Evolutionary conservation across 371 early-diverging fungal genomes (phyloP).

Genomic region (Nematocida parisii): DNA sequence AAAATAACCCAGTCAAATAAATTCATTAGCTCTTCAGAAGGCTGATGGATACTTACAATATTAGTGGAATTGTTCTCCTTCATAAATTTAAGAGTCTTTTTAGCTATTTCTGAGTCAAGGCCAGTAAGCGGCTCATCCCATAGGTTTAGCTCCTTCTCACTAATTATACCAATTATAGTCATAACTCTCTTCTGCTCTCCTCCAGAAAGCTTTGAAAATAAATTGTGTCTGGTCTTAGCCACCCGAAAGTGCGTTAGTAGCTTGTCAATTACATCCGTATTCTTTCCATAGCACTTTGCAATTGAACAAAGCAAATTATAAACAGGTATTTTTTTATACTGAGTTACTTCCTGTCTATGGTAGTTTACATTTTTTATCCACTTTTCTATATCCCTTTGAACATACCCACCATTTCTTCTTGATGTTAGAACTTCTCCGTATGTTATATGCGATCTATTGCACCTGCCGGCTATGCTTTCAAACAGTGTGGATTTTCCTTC

Average conservation of each 20-base stretch:
- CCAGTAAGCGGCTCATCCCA: conserved; percentile 66
- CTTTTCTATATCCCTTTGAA: neutral
- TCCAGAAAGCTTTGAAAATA: conserved; percentile 43
- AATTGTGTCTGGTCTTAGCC: conserved; percentile 14
- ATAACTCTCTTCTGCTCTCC: conserved; percentile 65
- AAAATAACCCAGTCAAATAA: conserved; percentile 72
- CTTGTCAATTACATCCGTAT: neutral
- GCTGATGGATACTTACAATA: conserved; percentile 17
- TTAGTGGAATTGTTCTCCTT: conserved; percentile 58
- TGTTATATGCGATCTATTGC: conserved; percentile 7
- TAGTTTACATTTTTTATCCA: conserved; percentile 21
- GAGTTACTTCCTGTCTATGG: conserved; percentile 15
- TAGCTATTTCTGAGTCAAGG: conserved; percentile 62
- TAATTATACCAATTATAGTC: conserved; percentile 52
- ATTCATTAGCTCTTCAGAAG: conserved; percentile 48
- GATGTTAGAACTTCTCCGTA: neutral
- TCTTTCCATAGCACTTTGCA: conserved; percentile 23
- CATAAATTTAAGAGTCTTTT: conserved; percentile 71
- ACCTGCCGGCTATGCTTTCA: conserved; percentile 23
- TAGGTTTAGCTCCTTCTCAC: conserved; percentile 51
- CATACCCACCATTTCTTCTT: neutral
- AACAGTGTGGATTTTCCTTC: conserved; percentile 27
- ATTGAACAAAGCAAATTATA: conserved; percentile 3
- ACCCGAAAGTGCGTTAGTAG: conserved; percentile 33
- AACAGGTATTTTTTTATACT: conserved; percentile 23